A percentile compares a stretch with the other conserved stretches of the same genome.
These are phyloP conservation scores for Tripterygium wilfordii DNA, from an alignment of 177 flowering plant species.

Conservation along the genomic window DNA sequence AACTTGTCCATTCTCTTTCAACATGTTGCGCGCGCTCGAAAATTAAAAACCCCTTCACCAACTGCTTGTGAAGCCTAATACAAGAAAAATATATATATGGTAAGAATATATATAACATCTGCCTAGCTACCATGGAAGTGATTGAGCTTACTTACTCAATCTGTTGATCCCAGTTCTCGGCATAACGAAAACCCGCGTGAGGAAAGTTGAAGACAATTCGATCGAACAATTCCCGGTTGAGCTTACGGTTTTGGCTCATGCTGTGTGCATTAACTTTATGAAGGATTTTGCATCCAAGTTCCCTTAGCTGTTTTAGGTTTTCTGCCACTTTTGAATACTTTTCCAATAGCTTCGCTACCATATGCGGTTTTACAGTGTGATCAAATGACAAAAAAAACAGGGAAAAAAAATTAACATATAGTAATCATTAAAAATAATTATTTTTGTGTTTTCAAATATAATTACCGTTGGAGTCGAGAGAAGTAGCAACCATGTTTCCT, in stretches of 20 bases:
- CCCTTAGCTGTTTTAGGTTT: too few relatives aligned
- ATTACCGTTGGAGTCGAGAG: slow-evolving; percentile 20
- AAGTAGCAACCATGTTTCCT: slow-evolving; percentile 21
- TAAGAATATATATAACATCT: too few relatives aligned
- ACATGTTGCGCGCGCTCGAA: slow-evolving; percentile 28
- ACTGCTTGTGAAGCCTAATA: slow-evolving; percentile 33
- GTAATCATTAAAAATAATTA: background rate
- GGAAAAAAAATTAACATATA: background rate
- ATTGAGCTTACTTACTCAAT: slow-evolving; percentile 30
- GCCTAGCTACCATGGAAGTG: too few relatives aligned
- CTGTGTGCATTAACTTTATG: slow-evolving; percentile 37
- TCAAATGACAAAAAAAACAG: background rate
- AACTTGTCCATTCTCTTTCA: slow-evolving; percentile 23
- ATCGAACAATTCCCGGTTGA: slow-evolving; percentile 17
- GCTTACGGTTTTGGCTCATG: slow-evolving; percentile 20
- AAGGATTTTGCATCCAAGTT: slow-evolving; percentile 24
- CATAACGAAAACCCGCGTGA: slow-evolving; percentile 30
- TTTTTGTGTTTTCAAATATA: background rate
- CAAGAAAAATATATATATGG: too few relatives aligned
- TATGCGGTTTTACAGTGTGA: slow-evolving; percentile 9
- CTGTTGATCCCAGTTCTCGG: slow-evolving; percentile 8
- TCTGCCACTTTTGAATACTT: slow-evolving; percentile 27
- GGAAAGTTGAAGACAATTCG: slow-evolving; percentile 26
- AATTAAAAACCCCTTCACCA: slow-evolving; percentile 30
- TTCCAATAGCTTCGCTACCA: slow-evolving; percentile 21